Evolutionary conservation across 805 yeast species (phyloP).

Genomic region (Suhomyces tanzawaensis): DNA sequence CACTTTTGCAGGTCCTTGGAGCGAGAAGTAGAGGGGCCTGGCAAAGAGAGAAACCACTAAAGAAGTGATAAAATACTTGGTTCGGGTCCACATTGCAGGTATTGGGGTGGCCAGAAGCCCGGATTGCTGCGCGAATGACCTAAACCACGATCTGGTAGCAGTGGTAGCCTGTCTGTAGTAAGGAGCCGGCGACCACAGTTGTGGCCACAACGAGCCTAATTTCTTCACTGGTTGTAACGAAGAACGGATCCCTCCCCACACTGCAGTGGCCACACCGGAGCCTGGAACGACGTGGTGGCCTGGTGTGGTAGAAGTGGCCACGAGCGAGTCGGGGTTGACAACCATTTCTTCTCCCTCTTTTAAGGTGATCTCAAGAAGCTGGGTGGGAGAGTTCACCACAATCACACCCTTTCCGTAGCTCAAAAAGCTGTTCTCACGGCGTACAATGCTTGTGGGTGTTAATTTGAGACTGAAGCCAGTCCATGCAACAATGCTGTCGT

Average conservation of each 20-base stretch:
- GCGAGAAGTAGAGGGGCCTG: slow-evolving; percentile 16
- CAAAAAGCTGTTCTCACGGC: slow-evolving; percentile 23
- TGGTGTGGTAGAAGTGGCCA: slow-evolving; percentile 25
- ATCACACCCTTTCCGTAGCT: slow-evolving; percentile 39
- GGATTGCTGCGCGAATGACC: too few relatives aligned
- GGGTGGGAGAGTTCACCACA: slow-evolving; percentile 40
- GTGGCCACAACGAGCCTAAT: background rate
- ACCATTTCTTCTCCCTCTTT: slow-evolving; percentile 35
- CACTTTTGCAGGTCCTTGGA: slow-evolving; percentile 28
- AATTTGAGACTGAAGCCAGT: slow-evolving; percentile 38
- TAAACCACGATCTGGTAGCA: too few relatives aligned
- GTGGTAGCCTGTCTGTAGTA: too few relatives aligned
- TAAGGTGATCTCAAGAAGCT: slow-evolving; percentile 35
- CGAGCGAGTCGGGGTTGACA: slow-evolving; percentile 37
- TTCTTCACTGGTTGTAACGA: background rate
- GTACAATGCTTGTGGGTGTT: slow-evolving; percentile 13
- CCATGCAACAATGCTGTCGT: slow-evolving; percentile 45
- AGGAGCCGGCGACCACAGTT: background rate
- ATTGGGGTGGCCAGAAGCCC: slow-evolving; percentile 1
- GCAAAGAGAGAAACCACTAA: too few relatives aligned
- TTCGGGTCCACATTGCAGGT: background rate
- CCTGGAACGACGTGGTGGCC: background rate
- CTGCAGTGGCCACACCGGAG: background rate
- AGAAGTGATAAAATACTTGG: background rate
- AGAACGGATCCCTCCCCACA: too few relatives aligned